These are phyloP conservation scores for Talaromyces stipitatus DNA, from an alignment of 495 filamentous ascomycete genomes.

Conservation along the genomic window DNA sequence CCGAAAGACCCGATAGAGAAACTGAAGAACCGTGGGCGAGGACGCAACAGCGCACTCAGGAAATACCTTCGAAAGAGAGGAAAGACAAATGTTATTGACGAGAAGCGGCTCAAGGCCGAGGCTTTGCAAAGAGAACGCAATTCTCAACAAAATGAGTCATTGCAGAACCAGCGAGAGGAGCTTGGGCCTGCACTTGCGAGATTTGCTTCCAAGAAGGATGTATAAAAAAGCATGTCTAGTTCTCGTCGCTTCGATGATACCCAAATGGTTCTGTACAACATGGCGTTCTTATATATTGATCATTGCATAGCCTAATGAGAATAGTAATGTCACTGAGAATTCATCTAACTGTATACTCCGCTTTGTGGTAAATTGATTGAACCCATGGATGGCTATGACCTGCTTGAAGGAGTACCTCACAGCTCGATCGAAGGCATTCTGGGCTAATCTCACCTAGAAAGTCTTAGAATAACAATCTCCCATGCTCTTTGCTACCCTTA, in stretches of 20 bases:
- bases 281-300: background rate
- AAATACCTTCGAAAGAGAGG: conserved; percentile 87
- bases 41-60: conserved; percentile 84
- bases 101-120: conserved; percentile 63
- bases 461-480: too few relatives aligned
- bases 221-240: conserved; percentile 13
- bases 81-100: conserved; percentile 85
- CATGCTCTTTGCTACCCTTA: too few relatives aligned
- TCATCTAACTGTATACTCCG: background rate
- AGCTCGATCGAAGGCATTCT: too few relatives aligned
- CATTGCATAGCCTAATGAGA: background rate
- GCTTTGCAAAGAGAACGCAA: conserved; percentile 57
- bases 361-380: background rate
- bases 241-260: conserved; percentile 1
- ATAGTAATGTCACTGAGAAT: background rate
- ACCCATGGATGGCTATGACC: too few relatives aligned
- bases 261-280: background rate
- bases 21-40: conserved; percentile 68
- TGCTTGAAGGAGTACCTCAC: too few relatives aligned
- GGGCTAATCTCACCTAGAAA: too few relatives aligned
- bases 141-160: conserved; percentile 52
- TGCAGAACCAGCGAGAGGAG: conserved; percentile 53
- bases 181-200: conserved; percentile 65
- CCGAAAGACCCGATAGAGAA: conserved; percentile 63
- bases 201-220: conserved; percentile 52